These are phyloP conservation scores for Stephania cephalantha DNA, from an alignment of 164 flowering plant species.

Conservation along the genomic window DNA sequence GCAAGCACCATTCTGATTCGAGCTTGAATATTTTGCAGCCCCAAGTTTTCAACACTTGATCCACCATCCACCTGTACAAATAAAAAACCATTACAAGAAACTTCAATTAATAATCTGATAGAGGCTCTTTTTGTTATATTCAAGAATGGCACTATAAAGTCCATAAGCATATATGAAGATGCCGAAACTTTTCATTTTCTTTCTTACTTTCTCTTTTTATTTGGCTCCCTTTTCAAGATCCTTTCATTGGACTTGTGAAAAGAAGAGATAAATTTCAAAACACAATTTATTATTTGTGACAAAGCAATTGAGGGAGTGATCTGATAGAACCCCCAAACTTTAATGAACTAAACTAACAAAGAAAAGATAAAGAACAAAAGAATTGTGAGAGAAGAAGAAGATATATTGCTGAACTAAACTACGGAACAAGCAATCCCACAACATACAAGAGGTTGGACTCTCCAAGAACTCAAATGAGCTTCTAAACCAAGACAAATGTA, in stretches of 20 bases:
- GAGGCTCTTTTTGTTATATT: not conserved
- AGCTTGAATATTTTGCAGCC: constrained; percentile 95
- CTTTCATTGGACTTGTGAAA: not conserved
- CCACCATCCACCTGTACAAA: constrained; percentile 88
- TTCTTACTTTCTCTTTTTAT: no score
- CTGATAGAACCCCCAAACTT: no score
- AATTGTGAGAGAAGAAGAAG: no score
- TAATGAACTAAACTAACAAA: no score
- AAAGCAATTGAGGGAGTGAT: not conserved
- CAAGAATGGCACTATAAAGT: not conserved
- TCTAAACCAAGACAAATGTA: no score
- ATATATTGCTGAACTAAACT: no score
- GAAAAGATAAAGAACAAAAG: no score
- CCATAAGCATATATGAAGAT: not conserved
- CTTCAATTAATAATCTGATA: not conserved
- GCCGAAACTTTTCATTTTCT: not conserved
- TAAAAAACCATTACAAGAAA: constrained; percentile 5
- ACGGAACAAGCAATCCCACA: no score
- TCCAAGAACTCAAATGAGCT: no score
- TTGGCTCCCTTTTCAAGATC: not conserved
- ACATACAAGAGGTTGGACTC: no score
- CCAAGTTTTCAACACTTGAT: constrained; percentile 77
- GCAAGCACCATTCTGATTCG: constrained; percentile 92
- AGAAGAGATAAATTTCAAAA: not conserved
- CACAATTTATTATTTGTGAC: not conserved